Evolutionary conservation across 768 basidiomycete species (phyloP), one percentile per base, ranked within the genome.

Genomic region (Phylloporus arenicola): DNA sequence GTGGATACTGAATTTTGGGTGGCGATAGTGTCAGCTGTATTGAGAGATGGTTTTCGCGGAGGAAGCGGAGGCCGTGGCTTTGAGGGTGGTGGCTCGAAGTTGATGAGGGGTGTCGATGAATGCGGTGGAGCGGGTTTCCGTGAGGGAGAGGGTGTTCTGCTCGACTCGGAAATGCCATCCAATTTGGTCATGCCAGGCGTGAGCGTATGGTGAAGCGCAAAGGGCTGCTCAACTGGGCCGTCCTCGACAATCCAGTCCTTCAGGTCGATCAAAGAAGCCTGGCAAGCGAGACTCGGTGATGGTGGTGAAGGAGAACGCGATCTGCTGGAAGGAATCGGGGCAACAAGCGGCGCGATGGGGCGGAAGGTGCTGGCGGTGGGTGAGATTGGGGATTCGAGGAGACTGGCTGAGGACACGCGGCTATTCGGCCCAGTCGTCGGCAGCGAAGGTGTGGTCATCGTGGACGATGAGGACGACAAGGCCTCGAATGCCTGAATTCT

Each of bases 161-260:
- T 60, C n/a, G 54, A 56, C 35, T 56, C 57, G 35, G 31, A 52
- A 45, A 60, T 48, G 40, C 45, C 56, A 42, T 57, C 68, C 9
- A 52, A 41, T 40, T 50, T 56, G 43, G 45, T 16, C 30, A 43
- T 25, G 34, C 56, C 54, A n/a, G 27, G n/a, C 6, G 40, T 37
- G 43, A 48, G 47, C 3, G 55, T 16, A 43, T 45, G 65, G 45
- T 24, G 51, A 40, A 47, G 30, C 9, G 46, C 19, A n/a, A 59
- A 53, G 27, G 50, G 53, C 3, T 38, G 47, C n/a, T 57, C 57
- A 6, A 69, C 64, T 20, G 77, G 73, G 10, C 78, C 80, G 55
- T 83, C 81, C 43, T 83, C 84, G 47, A 85, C 70, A 47, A 85
- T 76, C 84, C 85, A 87, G 64, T 88, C 86, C 50, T 77, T 78